Conservation (phyloP, 768 basidiomycete genomes). For the Scleroderma bovista region DNA sequence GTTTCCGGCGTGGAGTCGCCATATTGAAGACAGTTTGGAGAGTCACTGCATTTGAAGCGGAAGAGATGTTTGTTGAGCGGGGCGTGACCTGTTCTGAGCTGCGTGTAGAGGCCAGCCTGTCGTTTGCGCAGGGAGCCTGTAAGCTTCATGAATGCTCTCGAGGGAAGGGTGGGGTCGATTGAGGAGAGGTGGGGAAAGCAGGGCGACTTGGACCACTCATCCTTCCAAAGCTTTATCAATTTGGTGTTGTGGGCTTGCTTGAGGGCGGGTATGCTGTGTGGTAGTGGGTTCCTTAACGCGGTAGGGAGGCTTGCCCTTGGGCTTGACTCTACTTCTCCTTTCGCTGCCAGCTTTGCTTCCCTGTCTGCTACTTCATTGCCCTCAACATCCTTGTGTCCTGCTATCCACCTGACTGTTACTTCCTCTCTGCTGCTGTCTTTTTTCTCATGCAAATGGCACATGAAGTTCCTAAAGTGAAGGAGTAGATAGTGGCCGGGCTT, state of each 20-base stretch:
- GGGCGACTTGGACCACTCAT: conserved; percentile 2
- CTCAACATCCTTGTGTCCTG: conserved; percentile 11
- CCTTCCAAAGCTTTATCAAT: background rate
- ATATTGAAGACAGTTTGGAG: conserved; percentile 25
- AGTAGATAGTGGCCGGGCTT: background rate
- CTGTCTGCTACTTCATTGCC: conserved; percentile 20
- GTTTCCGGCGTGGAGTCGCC: conserved; percentile 16
- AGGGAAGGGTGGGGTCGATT: conserved; percentile 5
- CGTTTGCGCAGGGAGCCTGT: conserved; percentile 4
- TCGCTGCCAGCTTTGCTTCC: conserved; percentile 17
- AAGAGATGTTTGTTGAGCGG: conserved; percentile 28
- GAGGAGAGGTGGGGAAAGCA: background rate
- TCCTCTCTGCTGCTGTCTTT: background rate
- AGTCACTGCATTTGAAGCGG: conserved; percentile 18
- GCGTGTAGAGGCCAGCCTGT: conserved; percentile 21
- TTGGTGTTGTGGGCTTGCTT: background rate
- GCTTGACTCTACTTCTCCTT: background rate
- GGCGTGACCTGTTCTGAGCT: conserved; percentile 28
- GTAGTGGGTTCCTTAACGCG: background rate
- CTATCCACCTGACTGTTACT: conserved; percentile 11
- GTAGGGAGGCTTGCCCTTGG: background rate
- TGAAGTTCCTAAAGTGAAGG: too few species aligned
- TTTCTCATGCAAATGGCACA: background rate
- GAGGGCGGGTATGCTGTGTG: conserved; percentile 1
- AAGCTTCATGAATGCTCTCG: too few species aligned